Conservation (phyloP, 441 rosid genomes). For the Mallotus repandus region DNA sequence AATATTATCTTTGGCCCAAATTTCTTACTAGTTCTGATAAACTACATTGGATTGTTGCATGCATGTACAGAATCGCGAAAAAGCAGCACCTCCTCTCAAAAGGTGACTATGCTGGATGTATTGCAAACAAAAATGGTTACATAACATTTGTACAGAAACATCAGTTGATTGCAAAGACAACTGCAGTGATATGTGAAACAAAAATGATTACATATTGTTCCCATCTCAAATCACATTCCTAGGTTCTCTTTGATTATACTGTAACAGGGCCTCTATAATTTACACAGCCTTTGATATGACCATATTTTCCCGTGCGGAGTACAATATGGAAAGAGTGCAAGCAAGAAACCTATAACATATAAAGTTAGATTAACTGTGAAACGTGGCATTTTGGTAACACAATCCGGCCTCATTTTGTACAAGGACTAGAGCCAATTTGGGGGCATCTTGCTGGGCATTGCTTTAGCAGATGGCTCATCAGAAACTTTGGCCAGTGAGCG, state of each 20-base stretch:
- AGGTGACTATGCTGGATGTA: not conserved
- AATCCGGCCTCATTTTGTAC: not conserved
- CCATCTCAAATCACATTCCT: constrained; percentile 11
- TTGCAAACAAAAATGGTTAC: not conserved
- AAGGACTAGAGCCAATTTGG: constrained; percentile 46
- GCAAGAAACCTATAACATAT: constrained; percentile 5
- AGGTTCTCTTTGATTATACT: constrained; percentile 14
- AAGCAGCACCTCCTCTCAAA: not conserved
- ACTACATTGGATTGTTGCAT: not conserved
- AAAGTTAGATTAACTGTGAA: constrained; percentile 15
- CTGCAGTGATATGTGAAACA: constrained; percentile 1
- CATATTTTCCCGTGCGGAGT: constrained; percentile 7
- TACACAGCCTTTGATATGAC: constrained; percentile 13
- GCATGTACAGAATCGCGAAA: too few species aligned
- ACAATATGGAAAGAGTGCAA: constrained; percentile 8
- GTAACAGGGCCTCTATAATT: constrained; percentile 18
- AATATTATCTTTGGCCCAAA: not conserved
- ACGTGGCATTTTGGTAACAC: not conserved
- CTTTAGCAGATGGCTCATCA: constrained; percentile 40
- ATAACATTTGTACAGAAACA: constrained; percentile 3
- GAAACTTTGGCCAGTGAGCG: constrained; percentile 78
- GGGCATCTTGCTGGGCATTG: constrained; percentile 49
- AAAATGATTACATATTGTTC: constrained; percentile 11
- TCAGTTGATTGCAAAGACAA: not conserved
- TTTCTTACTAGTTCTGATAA: not conserved